Percentiles rank a stretch among this genome's conserved stretches.
These are phyloP conservation scores for Pleurotus cornucopiae DNA, from an alignment of 768 basidiomycete species.

Conservation along the genomic window DNA sequence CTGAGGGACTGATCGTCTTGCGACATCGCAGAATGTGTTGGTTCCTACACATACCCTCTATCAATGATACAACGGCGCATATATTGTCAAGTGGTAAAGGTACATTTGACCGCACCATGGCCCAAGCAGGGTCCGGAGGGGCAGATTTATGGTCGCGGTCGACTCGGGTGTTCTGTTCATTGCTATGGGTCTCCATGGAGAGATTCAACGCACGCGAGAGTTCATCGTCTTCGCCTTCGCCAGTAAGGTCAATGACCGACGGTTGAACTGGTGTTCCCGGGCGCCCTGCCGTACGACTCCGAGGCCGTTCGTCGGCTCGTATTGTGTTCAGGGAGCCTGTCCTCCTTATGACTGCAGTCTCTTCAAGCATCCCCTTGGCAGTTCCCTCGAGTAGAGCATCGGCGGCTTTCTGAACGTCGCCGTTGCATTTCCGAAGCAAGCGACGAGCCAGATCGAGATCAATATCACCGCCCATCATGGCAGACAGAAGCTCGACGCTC, in stretches of 20 bases:
- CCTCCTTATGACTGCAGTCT: constrained; percentile 24
- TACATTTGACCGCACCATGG: constrained; percentile 67
- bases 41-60: constrained; percentile 22
- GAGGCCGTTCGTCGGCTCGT: constrained; percentile 14
- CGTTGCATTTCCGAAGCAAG: constrained; percentile 58
- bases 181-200: constrained; percentile 41
- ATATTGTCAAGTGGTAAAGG: constrained; percentile 10
- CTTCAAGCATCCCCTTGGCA: constrained; percentile 2
- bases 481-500: constrained; percentile 27
- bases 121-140: constrained; percentile 64
- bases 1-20: constrained; percentile 62
- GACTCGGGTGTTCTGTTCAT: constrained; percentile 47
- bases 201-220: constrained; percentile 49
- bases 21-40: constrained; percentile 27
- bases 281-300: constrained; percentile 17
- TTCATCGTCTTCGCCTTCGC: constrained; percentile 47
- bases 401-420: constrained; percentile 53
- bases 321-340: constrained; percentile 8
- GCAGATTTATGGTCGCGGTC: constrained; percentile 34
- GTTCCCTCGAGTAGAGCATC: constrained; percentile 47
- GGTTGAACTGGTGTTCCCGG: constrained; percentile 19
- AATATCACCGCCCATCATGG: constrained; percentile 29
- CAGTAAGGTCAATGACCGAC: constrained; percentile 57
- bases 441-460: constrained; percentile 45
- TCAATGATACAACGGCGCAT: not conserved